Percentiles rank a stretch among this genome's conserved stretches.
These are phyloP conservation scores for Penicillium sp. DNA, from an alignment of 2,329 filamentous ascomycete species.

Conservation along the genomic window DNA sequence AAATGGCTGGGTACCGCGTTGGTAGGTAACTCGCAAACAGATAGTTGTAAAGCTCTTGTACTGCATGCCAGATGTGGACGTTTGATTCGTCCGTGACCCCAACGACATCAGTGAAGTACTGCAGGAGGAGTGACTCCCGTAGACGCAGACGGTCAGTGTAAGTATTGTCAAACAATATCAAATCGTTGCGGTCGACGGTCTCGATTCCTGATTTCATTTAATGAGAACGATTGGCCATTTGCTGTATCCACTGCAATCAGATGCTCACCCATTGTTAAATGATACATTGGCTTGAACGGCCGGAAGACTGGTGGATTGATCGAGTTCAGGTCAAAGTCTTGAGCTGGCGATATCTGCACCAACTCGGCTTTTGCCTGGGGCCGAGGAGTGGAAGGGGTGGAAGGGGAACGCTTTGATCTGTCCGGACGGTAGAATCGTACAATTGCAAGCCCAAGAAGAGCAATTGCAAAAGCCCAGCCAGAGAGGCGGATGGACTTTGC, in stretches of 20 bases:
- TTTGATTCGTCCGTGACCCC: background rate
- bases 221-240: background rate
- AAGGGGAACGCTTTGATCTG: no score
- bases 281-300: conserved; percentile 1
- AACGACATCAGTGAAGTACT: background rate
- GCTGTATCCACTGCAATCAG: conserved; percentile 3
- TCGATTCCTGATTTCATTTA: background rate
- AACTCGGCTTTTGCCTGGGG: no score
- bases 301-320: conserved; percentile 26
- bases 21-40: background rate
- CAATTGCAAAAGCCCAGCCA: no score
- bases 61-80: background rate
- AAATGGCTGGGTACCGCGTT: conserved; percentile 17
- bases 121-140: background rate
- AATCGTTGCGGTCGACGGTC: background rate
- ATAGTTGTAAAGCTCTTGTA: conserved; percentile 1
- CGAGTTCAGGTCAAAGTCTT: conserved; percentile 25
- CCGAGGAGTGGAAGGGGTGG: no score
- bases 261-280: conserved; percentile 23
- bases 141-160: background rate
- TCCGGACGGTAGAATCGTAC: no score
- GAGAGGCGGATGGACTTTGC: no score
- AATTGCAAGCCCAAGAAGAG: no score
- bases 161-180: background rate
- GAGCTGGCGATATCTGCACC: no score